Evolutionary conservation across 2,329 filamentous ascomycete genomes (phyloP), one percentile per base, ranked within the genome.

Genomic region (Fusarium proliferatum): DNA sequence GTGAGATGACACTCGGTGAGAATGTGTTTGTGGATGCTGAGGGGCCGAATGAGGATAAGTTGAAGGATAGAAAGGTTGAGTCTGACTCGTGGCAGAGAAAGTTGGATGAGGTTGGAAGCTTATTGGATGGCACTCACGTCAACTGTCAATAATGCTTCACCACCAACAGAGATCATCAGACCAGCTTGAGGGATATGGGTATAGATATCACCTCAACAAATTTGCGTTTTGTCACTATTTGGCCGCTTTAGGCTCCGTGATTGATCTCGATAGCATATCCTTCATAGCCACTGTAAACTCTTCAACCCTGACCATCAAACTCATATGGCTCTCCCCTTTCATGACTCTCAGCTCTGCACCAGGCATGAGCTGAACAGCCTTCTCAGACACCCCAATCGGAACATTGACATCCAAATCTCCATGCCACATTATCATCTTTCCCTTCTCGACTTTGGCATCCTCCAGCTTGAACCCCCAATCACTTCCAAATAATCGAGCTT

Each of bases 11-110:
- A 0, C 9, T 77, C 2, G 72, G 72, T 0, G 52, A 68, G 9
- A 71, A 76, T n/a, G 59, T 77, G 5, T 67, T 78, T 28, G 74
- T 77, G 17, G 75, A 77, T 51, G 64, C 53, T 1, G 76, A 77
- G 12, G 74, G 69, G 2, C 76, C 72, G 1, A 77, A 77, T 28
- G 38, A 69, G 49, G 76, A 77, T 23, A 61, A 69, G 7, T 41
- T 64, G 17, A 56, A 74, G 19, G 66, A 67, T 3, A 62, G 33
- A 13, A 71, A 64, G 42, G 16, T 66, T 30, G 63, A 71, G n/a
- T 67, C 69, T 0, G 61, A 67, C 21, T 67, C 76, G 45, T 77
- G 74, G 74, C 76, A 77, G 43, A 67, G 53, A 30, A 67, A 77
- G 36, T 17, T 77, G 60, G 74, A 77, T 26, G 63, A 72, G 21